A percentile compares a stretch with the other conserved stretches of the same genome.
Conservation (phyloP, 495 filamentous ascomycete genomes). For the Lophium mytilinum region DNA sequence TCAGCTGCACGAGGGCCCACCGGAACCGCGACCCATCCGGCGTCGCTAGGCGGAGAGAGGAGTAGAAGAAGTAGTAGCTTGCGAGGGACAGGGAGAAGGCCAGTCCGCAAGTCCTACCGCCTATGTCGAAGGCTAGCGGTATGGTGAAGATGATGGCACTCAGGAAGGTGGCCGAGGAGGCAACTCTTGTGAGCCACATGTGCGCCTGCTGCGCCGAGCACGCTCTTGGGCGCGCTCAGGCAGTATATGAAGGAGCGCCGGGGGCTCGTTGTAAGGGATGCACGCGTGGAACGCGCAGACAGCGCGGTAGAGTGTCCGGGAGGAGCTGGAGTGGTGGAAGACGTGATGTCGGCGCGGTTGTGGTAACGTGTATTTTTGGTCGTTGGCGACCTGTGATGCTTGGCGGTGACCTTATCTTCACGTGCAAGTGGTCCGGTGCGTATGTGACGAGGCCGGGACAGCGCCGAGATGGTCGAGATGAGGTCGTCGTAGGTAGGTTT, state of each 20-base stretch:
- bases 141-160: conserved; percentile 84
- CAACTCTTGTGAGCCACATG: conserved; percentile 30
- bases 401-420: conserved; percentile 25
- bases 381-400: conserved; percentile 12
- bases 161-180: conserved; percentile 60
- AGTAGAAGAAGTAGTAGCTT: conserved; percentile 83
- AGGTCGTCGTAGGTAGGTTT: conserved; percentile 2
- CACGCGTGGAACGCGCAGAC: conserved; percentile 16
- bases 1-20: conserved; percentile 51
- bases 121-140: conserved; percentile 94
- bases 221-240: conserved; percentile 19
- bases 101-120: conserved; percentile 85
- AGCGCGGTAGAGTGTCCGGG: conserved; percentile 6
- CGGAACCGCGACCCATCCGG: conserved; percentile 72
- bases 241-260: not conserved
- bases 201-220: conserved; percentile 17
- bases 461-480: not conserved
- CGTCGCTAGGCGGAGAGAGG: conserved; percentile 67
- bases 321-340: not conserved
- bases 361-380: not conserved
- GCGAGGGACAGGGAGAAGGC: conserved; percentile 84
- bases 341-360: not conserved
- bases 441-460: not conserved
- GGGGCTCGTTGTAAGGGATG: not conserved
- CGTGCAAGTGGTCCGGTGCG: conserved; percentile 8